These are phyloP conservation scores for Aspergillus vadensis DNA, from an alignment of 2,329 filamentous ascomycete species.

Conservation along the genomic window DNA sequence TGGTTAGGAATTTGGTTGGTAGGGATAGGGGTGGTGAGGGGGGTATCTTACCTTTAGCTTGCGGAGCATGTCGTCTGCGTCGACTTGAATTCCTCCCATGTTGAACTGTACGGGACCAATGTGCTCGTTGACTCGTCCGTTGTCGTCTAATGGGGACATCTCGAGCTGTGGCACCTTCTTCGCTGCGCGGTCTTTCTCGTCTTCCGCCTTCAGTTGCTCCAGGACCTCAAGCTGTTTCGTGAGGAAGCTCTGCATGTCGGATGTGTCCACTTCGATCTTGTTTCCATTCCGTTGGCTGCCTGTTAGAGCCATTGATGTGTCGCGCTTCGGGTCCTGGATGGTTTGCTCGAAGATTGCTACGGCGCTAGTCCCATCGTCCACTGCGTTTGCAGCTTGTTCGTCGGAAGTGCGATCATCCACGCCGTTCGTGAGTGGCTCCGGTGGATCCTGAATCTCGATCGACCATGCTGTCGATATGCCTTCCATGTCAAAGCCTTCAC, in stretches of 20 bases:
- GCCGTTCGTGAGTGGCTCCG: conserved; percentile 32
- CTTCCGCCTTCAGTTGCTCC: conserved; percentile 63
- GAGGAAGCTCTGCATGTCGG: conserved; percentile 77
- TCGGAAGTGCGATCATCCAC: conserved; percentile 29
- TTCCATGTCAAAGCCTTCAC: conserved; percentile 91
- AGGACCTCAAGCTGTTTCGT: conserved; percentile 72
- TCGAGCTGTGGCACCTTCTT: conserved; percentile 39
- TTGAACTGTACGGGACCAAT: conserved; percentile 97
- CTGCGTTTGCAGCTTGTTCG: conserved; percentile 20
- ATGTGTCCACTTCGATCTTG: conserved; percentile 63
- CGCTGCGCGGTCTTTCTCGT: conserved; percentile 48
- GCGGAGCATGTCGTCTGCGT: conserved; percentile 90
- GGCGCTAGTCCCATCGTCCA: conserved; percentile 56
- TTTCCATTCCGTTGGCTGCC: conserved; percentile 48
- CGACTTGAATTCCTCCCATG: conserved; percentile 94
- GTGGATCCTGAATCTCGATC: conserved; percentile 69
- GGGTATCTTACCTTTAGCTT: conserved; percentile 68
- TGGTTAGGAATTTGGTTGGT: conserved; percentile 15
- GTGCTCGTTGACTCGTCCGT: conserved; percentile 66
- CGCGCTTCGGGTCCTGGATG: conserved; percentile 72
- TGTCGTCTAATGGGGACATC: conserved; percentile 41
- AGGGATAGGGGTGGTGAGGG: not conserved
- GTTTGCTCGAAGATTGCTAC: conserved; percentile 76
- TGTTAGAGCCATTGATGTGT: conserved; percentile 57
- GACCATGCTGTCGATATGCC: conserved; percentile 82